Percentiles rank a stretch among this genome's conserved stretches.
These are phyloP conservation scores for Fusarium agapanthi DNA, from an alignment of 2,329 filamentous ascomycete species.

Conservation along the genomic window DNA sequence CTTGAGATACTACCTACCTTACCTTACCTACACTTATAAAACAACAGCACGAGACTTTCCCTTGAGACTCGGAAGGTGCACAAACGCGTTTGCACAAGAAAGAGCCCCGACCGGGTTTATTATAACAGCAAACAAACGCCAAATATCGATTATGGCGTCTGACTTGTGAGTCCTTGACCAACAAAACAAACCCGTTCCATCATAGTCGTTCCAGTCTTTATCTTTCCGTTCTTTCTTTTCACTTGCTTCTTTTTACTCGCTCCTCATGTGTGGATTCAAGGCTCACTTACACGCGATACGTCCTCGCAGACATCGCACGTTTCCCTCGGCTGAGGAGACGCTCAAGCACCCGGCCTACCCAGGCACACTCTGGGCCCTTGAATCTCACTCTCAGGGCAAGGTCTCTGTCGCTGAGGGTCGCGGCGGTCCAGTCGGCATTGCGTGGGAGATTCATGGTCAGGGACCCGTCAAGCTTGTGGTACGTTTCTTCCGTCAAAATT, in stretches of 20 bases:
- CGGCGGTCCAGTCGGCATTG: conserved; percentile 78
- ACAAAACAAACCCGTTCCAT: neutral
- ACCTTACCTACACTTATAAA: neutral
- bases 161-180: conserved; percentile 19
- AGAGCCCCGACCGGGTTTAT: neutral
- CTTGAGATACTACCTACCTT: neutral
- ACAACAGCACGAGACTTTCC: neutral
- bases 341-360: conserved; percentile 72
- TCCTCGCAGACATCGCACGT: conserved; percentile 21
- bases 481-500: conserved; percentile 49
- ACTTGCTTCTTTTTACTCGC: neutral
- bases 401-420: conserved; percentile 72
- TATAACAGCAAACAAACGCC: conserved; percentile 24
- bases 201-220: neutral
- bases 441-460: conserved; percentile 82
- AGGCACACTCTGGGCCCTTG: conserved; percentile 73
- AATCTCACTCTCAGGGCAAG: conserved; percentile 69
- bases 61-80: neutral
- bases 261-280: conserved; percentile 2
- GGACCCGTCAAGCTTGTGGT: conserved; percentile 79
- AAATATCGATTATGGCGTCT: conserved; percentile 17
- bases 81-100: conserved; percentile 16
- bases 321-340: conserved; percentile 65
- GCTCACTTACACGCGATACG: conserved; percentile 17
- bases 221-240: neutral